A percentile compares a stretch with the other conserved stretches of the same genome.
phyloP scores from a whole-genome alignment of 441 rosid genomes.

The Macaranga tanarius region DNA sequence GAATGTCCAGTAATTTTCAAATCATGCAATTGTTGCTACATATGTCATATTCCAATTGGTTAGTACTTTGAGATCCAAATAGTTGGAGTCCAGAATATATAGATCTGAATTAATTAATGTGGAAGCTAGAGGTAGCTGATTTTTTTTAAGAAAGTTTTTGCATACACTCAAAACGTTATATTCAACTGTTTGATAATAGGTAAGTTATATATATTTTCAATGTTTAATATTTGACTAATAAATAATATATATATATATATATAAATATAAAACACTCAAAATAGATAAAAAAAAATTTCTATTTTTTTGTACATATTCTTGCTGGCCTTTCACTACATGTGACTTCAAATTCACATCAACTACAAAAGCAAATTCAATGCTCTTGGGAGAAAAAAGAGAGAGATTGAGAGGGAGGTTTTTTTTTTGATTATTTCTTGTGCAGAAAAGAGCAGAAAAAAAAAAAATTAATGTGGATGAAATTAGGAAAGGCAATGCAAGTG shows the following conservation, averaged over 20 bases:
- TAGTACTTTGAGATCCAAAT: not conserved
- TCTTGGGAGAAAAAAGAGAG: not conserved
- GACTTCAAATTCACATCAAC: slow-evolving; percentile 23
- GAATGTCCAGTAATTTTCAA: slow-evolving; percentile 17
- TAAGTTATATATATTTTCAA: too few species aligned
- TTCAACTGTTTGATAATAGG: too few species aligned
- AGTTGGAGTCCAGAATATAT: not conserved
- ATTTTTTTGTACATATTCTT: slow-evolving; percentile 19
- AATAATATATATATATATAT: too few species aligned
- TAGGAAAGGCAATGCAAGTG: slow-evolving; percentile 27
- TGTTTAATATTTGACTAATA: too few species aligned
- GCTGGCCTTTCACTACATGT: slow-evolving; percentile 29
- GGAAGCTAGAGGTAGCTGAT: not conserved
- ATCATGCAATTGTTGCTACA: not conserved
- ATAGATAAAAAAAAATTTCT: not conserved
- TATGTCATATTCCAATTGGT: slow-evolving; percentile 2
- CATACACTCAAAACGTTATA: too few species aligned
- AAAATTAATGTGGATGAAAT: slow-evolving; percentile 32
- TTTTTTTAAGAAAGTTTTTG: not conserved
- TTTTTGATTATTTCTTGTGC: not conserved
- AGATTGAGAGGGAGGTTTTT: too few species aligned
- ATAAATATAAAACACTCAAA: too few species aligned
- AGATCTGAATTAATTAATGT: slow-evolving; percentile 11
- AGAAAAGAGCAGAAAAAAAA: slow-evolving; percentile 35
- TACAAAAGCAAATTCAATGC: slow-evolving; percentile 14